These are phyloP conservation scores for Tetradesmus obliquus DNA, from an alignment of 139 green algal species.

Conservation along the genomic window DNA sequence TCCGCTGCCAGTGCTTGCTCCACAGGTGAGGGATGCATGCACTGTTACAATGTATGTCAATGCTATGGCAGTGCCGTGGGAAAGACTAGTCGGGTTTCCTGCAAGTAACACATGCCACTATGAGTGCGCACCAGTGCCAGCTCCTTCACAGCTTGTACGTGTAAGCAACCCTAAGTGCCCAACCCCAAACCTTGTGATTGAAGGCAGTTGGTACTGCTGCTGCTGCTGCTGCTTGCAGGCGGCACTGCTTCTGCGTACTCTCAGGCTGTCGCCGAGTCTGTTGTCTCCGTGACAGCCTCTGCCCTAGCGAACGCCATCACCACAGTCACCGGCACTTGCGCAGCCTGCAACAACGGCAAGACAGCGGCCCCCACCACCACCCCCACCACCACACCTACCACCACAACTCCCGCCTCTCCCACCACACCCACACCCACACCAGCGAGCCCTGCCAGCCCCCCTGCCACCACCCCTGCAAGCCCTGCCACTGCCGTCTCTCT, in stretches of 20 bases:
- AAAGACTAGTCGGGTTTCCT: no score
- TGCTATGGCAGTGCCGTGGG: no score
- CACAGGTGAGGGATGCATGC: background rate
- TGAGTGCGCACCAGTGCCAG: no score
- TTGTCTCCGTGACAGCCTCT: slow-evolving; percentile 7
- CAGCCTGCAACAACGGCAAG: background rate
- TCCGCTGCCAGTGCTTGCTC: slow-evolving; percentile 21
- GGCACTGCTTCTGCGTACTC: slow-evolving; percentile 16
- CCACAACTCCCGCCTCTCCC: background rate
- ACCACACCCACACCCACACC: background rate
- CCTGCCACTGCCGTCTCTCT: no score
- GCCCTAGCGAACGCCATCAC: background rate
- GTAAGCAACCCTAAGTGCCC: no score
- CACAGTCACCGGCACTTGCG: slow-evolving; percentile 20
- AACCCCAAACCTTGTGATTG: no score
- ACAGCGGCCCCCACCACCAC: background rate
- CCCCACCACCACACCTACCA: background rate
- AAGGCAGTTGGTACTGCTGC: background rate
- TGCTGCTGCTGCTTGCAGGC: background rate
- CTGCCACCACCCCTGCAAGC: no score
- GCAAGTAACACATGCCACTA: no score
- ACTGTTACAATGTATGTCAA: no score
- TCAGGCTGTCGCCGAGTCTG: background rate
- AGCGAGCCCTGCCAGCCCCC: background rate
- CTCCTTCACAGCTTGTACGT: no score